Evolutionary conservation across 2,329 filamentous ascomycete genomes (phyloP), one percentile per base, ranked within the genome.

Genomic region (Cladorrhinum sp.): DNA sequence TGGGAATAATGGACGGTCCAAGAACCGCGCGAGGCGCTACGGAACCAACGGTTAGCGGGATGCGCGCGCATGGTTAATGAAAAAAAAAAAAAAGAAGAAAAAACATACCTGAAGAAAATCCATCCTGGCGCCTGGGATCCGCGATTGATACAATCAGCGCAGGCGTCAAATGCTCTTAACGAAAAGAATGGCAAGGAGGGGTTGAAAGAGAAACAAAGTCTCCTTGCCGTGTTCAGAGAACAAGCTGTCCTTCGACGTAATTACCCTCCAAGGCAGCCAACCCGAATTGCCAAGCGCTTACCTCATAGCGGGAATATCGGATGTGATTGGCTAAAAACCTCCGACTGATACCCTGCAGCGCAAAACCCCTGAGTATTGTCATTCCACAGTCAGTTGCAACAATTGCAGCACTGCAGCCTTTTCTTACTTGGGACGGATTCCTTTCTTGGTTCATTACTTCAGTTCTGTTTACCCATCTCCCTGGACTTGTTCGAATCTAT

Each of bases 1-100:
- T 59, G 95, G 94, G 80, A 98, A 96, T 72, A 91, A 82, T 61
- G 94, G 93, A 72, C 91, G 87, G 80, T 99, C 95, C 71, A 98
- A 88, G 76, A 90, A 87, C 75, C 86, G 86, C 73, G 92, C 91
- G 68, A 98, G 87, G 80, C 84, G 84, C 85, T 88, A 72, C 30
- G 53, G 58, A 53, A 54, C 36, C 59, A 59, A 52, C 23, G 50
- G 62, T 66, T 65, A 65, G 63, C 59, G 48, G 53, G n/a, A 14
- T 28, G 26, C 26, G 26, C 26, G 14, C n/a, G 42, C 42, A 46
- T 42, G 56, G 51, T 71, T 63, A 70, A 68, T n/a, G n/a, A n/a
- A n/a, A n/a, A n/a, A n/a, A n/a, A 14, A 24, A 49, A 58, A n/a
- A 48, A 20, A 16, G n/a, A 46, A 10, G 36, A 20, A 26, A 33